Conservation (phyloP, 106 monocot species). For the Dioscorea alata region DNA sequence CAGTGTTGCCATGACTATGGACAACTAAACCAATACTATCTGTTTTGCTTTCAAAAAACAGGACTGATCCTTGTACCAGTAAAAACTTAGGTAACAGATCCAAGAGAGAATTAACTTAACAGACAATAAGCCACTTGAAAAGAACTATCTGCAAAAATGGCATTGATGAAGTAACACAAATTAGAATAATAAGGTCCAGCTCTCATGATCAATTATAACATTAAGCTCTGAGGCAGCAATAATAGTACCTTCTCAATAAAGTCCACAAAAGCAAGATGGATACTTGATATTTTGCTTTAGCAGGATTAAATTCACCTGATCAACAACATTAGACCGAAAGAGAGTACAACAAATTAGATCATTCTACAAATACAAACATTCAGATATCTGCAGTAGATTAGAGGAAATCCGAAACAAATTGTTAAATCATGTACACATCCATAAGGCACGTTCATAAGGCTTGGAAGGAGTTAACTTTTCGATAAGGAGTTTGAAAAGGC, state of each 20-base stretch:
- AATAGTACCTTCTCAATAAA: neutral
- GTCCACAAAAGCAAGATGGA: neutral
- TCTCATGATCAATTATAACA: neutral
- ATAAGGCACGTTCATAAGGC: too few relatives aligned
- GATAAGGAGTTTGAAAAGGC: too few relatives aligned
- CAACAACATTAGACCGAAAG: neutral
- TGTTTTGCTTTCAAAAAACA: neutral
- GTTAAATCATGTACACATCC: neutral
- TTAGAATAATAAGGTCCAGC: neutral
- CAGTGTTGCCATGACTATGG: conserved; percentile 39
- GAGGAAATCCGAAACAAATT: neutral
- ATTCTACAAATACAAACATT: neutral
- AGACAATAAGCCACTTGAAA: neutral
- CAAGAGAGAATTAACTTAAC: neutral
- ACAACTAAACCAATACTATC: neutral
- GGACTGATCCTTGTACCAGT: conserved; percentile 3
- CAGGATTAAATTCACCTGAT: neutral
- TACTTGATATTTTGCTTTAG: neutral
- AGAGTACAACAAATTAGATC: too few relatives aligned
- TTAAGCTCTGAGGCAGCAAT: neutral
- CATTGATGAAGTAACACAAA: too few relatives aligned
- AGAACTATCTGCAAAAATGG: neutral
- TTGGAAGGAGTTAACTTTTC: too few relatives aligned
- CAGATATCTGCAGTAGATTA: neutral
- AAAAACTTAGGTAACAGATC: conserved; percentile 11